Evolutionary conservation across 345 rosid genomes (phyloP).

Genomic region (Corchorus olitorius): DNA sequence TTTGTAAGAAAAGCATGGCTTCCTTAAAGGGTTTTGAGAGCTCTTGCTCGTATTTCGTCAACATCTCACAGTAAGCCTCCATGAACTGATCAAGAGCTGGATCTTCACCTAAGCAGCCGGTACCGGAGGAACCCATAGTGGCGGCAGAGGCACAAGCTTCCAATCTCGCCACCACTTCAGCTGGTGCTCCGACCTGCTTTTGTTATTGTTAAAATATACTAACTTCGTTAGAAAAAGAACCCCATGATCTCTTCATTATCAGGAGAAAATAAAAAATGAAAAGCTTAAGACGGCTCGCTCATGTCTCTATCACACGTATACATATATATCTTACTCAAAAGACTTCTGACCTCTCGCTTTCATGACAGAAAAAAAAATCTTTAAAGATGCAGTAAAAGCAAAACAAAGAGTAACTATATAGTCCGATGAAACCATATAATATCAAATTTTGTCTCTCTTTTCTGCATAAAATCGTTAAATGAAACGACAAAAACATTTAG

Average conservation of each 20-base stretch:
- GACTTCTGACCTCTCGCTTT: constrained; percentile 16
- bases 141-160: constrained; percentile 77
- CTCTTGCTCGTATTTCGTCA: constrained; percentile 90
- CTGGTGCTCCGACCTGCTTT: constrained; percentile 91
- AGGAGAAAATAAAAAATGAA: not conserved
- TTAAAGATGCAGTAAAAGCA: not conserved
- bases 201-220: not conserved
- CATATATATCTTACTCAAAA: not conserved
- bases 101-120: constrained; percentile 71
- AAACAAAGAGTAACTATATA: not conserved
- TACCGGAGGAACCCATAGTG: constrained; percentile 38
- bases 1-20: constrained; percentile 85
- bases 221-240: not conserved
- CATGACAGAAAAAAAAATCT: constrained; percentile 1
- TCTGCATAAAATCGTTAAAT: not conserved
- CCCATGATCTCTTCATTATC: not conserved
- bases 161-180: constrained; percentile 76
- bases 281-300: not conserved
- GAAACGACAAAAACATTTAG: not conserved
- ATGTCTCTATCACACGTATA: constrained; percentile 10
- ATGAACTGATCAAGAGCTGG: constrained; percentile 98
- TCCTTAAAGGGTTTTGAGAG: constrained; percentile 95
- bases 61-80: constrained; percentile 99
- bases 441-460: no score
- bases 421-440: not conserved